Base-by-base conservation (phyloP, 2,329 filamentous ascomycete genomes). In the Cladosporium cucumerinum region DNA sequence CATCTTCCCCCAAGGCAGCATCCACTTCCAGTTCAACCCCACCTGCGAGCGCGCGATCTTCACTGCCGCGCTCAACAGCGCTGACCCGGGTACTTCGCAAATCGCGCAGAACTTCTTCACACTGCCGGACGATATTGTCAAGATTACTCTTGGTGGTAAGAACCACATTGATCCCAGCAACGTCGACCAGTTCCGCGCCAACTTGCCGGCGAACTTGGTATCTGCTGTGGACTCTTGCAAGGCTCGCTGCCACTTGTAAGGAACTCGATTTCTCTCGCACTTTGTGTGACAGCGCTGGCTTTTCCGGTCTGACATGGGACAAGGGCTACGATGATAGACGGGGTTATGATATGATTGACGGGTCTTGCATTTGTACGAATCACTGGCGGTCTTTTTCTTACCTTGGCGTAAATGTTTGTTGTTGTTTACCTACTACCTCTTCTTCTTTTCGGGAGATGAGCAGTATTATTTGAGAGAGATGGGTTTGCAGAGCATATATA, bases 21-120 rank as follows among this genome's bases (percentile, higher is more conserved):
- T 83, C 66, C 81, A 83, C 69, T 82, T 77, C 72, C 79, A 83
- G 69, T 78, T 82, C 75, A 83, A 83, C 73, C 72, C 77, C 36
- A 75, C 75, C 59, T 83, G 81, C 71, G 69, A 78, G n/a, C 70
- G 73, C 1, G 79, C 80, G 2, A 75, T 74, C 2, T 81, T 81
- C 66, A 77, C 82, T 25, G 79, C 80, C 1, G 72, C 75, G 1
- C 72, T 83, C 25, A 80, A 79, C 74, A 72, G 65, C 21, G 80
- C 79, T 61, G 80, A 82, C 65, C 79, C 79, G 0, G 79, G 79
- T 10, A 78, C 77, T 3, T 73, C 68, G 59, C 75, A 77, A 65
- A 69, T 79, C n/a, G 79, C 79, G 12, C 78, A 81, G 73, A 77
- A 76, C 67, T 80, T 80, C 72, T 80, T 81, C 62, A 75, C 72